Base-by-base conservation (phyloP, 2,329 filamentous ascomycete genomes). In the Calonectria pauciramosa region DNA sequence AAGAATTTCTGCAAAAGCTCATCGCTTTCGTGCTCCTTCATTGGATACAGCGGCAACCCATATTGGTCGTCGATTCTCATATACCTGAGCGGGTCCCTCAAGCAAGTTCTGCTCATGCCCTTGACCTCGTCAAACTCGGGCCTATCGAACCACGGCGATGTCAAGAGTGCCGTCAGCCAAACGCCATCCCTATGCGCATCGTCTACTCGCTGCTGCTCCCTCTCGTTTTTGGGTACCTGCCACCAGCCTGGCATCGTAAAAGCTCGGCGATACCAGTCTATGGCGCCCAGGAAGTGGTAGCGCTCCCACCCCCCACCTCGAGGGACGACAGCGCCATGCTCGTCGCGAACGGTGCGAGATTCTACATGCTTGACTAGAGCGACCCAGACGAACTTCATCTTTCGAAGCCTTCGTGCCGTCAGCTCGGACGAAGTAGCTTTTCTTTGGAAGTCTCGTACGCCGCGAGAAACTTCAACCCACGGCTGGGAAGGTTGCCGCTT, bases 131-230 rank as follows among this genome's bases (percentile, higher is more conserved):
- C 36, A 49, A 68, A 68, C 52, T 68, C 51, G 7, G 52, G 66
- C 18, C 51, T 32, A 18, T 49, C 20, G 10, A 44, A 36, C 68
- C 68, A 70, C 28, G 68, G 68, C 14, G 68, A 70, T 13, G 68
- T 70, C 16, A 52, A 26, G n/a, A 70, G 52, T 14, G 28, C 56
- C 13, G 60, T 47, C 18, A 71, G 36, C 69, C 69, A 71, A 23
- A 66, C 28, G 9, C 59, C 69, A 16, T 71, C 69, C 0, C 11
- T 16, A 20, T 59, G 56, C 16, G 32, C 32, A 2, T 20, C 38
- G n/a, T 59, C 38, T 7, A 68, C 30, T 23, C 34, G 18, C 20
- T 49, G 9, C 4, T 34, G 16, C 13, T 59, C 14, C 18, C 16
- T 20, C 32, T 52, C 64, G 32, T 26, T 47, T 3, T 16, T n/a